A percentile compares a stretch with the other conserved stretches of the same genome.
Conservation (phyloP, 1,139 yeast genomes). For the Ogataea hybrid region DNA sequence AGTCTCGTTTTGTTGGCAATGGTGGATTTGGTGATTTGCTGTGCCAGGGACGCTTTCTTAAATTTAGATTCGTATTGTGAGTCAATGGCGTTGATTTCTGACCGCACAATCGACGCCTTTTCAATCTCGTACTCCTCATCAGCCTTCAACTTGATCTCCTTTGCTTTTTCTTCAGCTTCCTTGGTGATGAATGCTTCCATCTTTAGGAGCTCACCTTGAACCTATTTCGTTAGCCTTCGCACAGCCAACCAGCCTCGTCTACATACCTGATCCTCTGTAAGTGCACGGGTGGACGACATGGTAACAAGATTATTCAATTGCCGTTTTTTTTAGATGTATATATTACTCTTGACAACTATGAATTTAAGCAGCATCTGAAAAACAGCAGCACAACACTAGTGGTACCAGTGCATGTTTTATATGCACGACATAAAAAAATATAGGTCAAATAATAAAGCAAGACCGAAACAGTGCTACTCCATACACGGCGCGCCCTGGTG, state of each 20-base stretch:
- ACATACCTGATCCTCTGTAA: constrained; percentile 44
- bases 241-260: neutral
- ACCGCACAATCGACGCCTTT: constrained; percentile 89
- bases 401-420: constrained; percentile 3
- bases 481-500: neutral
- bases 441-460: neutral
- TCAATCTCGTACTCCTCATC: constrained; percentile 99
- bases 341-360: constrained; percentile 8
- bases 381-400: constrained; percentile 7
- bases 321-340: constrained; percentile 3
- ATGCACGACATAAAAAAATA: constrained; percentile 1
- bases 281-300: constrained; percentile 36
- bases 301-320: constrained; percentile 4
- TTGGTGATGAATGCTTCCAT: constrained; percentile 98
- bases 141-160: constrained; percentile 91
- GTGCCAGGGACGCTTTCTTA: constrained; percentile 89
- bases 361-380: constrained; percentile 10
- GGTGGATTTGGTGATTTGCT: constrained; percentile 94
- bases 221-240: constrained; percentile 44
- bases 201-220: constrained; percentile 91
- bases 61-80: constrained; percentile 74
- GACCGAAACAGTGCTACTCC: neutral
- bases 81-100: constrained; percentile 89
- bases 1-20: constrained; percentile 94
- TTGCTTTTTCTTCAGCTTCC: constrained; percentile 99